A percentile compares a stretch with the other conserved stretches of the same genome.
phyloP scores from a whole-genome alignment of 345 rosid genomes.

The Cardamine chenopodiifolia region DNA sequence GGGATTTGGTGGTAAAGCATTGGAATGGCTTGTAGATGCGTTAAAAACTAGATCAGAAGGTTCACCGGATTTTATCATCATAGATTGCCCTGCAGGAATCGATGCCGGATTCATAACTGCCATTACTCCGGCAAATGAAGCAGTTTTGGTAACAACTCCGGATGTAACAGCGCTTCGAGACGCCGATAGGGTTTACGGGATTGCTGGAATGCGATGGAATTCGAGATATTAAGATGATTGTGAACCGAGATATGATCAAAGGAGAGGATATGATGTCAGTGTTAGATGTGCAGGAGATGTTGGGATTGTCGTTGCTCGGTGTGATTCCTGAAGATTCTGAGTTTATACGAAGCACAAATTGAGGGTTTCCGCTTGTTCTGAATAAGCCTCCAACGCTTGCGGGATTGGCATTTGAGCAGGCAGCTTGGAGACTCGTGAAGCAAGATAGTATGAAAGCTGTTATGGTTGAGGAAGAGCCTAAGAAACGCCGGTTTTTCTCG shows the following conservation, averaged over 20 bases:
- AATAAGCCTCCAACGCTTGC: slow-evolving; percentile 93
- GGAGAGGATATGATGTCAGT: slow-evolving; percentile 99
- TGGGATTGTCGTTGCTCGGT: slow-evolving; percentile 79
- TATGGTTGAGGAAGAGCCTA: slow-evolving; percentile 92
- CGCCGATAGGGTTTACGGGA: slow-evolving; percentile 90
- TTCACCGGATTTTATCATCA: slow-evolving; percentile 76
- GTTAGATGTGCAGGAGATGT: slow-evolving; percentile 91
- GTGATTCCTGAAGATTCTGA: slow-evolving; percentile 92
- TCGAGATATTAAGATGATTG: slow-evolving; percentile 91
- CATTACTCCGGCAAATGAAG: slow-evolving; percentile 94
- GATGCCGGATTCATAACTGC: slow-evolving; percentile 99
- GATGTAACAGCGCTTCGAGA: slow-evolving; percentile 88
- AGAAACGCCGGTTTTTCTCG: slow-evolving; percentile 85
- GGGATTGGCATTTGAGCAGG: slow-evolving; percentile 95
- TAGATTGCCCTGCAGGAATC: slow-evolving; percentile 96
- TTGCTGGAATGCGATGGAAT: slow-evolving; percentile 90
- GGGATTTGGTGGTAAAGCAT: slow-evolving; percentile 92
- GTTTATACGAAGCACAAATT: slow-evolving; percentile 84
- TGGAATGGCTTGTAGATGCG: slow-evolving; percentile 89
- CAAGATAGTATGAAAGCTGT: slow-evolving; percentile 98
- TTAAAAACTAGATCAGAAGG: slow-evolving; percentile 72
- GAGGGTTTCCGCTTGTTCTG: slow-evolving; percentile 89
- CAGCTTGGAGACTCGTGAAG: slow-evolving; percentile 98
- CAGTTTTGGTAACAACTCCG: slow-evolving; percentile 84
- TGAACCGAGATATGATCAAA: slow-evolving; percentile 93